These are phyloP conservation scores for Blastobotrys illinoisensis DNA, from an alignment of 1,139 yeast genomes.

Conservation along the genomic window DNA sequence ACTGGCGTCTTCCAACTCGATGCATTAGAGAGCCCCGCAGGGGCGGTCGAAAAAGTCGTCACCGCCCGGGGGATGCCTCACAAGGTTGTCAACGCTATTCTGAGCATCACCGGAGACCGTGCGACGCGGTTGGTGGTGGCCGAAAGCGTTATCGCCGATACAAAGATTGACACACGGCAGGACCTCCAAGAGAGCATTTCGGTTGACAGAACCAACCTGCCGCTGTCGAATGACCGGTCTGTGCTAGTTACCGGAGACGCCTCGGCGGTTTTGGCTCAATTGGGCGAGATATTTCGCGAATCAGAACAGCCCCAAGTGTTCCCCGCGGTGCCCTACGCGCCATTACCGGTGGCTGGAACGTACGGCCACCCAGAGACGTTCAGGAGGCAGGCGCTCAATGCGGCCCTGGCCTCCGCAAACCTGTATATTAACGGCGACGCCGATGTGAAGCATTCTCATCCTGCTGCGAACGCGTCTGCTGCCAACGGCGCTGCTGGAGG, in stretches of 20 bases:
- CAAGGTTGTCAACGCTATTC: constrained; percentile 55
- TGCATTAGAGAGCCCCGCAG: constrained; percentile 36
- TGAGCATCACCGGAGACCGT: constrained; percentile 1
- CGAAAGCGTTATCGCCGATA: constrained; percentile 2
- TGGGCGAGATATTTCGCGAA: constrained; percentile 1
- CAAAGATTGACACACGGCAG: neutral
- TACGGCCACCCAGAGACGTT: constrained; percentile 28
- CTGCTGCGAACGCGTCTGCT: neutral
- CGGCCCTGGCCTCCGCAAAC: constrained; percentile 18
- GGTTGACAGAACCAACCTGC: constrained; percentile 39
- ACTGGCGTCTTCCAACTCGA: constrained; percentile 5
- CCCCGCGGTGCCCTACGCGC: constrained; percentile 14
- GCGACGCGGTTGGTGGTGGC: constrained; percentile 10
- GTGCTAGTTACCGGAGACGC: constrained; percentile 39
- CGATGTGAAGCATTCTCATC: neutral
- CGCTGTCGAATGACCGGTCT: constrained; percentile 71
- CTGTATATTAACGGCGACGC: constrained; percentile 18
- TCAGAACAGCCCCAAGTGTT: neutral
- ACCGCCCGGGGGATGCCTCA: constrained; percentile 69
- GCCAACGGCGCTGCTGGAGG: neutral
- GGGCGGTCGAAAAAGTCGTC: constrained; percentile 68
- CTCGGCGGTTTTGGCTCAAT: neutral
- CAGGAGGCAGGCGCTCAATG: constrained; percentile 22
- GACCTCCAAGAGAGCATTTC: neutral
- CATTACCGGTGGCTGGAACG: constrained; percentile 22